Evolutionary conservation across 495 filamentous ascomycete species (phyloP).

Genomic region (Neurospora intermedia): DNA sequence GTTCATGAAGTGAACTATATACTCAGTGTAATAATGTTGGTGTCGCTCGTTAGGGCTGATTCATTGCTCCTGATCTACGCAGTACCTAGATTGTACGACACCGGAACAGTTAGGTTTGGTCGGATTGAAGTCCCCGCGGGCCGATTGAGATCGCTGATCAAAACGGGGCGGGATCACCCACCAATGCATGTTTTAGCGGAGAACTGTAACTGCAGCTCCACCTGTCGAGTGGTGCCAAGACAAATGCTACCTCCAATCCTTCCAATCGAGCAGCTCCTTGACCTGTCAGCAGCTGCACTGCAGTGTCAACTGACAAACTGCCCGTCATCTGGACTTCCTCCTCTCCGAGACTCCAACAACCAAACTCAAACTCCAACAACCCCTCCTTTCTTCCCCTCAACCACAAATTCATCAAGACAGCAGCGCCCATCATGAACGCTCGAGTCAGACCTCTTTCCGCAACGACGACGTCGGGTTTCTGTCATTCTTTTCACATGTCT

Average conservation of each 20-base stretch:
- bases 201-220: not conserved
- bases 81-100: no score
- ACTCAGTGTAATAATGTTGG: no score
- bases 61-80: no score
- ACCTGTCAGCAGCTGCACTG: not conserved
- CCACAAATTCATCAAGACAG: not conserved
- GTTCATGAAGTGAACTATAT: no score
- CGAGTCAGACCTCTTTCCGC: not conserved
- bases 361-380: not conserved
- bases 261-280: not conserved
- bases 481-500: not conserved
- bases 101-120: no score
- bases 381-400: not conserved
- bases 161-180: not conserved
- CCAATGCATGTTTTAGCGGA: not conserved
- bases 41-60: no score
- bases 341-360: not conserved
- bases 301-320: not conserved
- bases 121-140: no score
- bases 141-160: not conserved
- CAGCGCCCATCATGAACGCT: not conserved
- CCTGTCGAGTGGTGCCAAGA: not conserved
- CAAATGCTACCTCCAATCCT: not conserved
- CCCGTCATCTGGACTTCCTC: not conserved
- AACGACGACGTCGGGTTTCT: not conserved